Evolutionary conservation across 179 eudicot species (phyloP).

Genomic region (Corrigiola litoralis): DNA sequence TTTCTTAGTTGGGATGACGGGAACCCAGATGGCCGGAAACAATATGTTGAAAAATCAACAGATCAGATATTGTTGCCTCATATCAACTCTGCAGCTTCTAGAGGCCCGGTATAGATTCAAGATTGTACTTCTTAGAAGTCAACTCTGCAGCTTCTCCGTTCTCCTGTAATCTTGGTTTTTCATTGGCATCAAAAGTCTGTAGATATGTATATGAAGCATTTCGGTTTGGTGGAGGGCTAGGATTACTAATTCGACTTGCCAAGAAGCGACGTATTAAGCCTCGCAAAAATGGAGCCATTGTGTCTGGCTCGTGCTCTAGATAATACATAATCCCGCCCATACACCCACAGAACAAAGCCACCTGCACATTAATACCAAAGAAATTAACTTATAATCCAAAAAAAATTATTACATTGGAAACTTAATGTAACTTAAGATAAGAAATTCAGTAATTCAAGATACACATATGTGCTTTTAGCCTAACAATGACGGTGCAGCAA

Average conservation of each 20-base stretch:
- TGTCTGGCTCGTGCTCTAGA: slow-evolving; percentile 87
- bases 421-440: too few relatives aligned
- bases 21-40: background rate
- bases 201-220: slow-evolving; percentile 63
- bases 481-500: background rate
- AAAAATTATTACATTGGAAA: too few relatives aligned
- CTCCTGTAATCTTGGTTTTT: slow-evolving; percentile 34
- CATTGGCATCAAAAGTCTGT: slow-evolving; percentile 52
- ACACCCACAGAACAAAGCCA: slow-evolving; percentile 84
- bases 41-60: slow-evolving; percentile 15
- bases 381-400: too few relatives aligned
- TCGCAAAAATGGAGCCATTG: slow-evolving; percentile 92
- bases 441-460: too few relatives aligned
- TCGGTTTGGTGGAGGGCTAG: slow-evolving; percentile 49
- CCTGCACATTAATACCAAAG: slow-evolving; percentile 34
- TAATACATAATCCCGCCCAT: slow-evolving; percentile 98
- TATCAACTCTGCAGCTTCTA: slow-evolving; percentile 21
- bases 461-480: too few relatives aligned
- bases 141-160: slow-evolving; percentile 38
- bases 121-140: slow-evolving; percentile 60
- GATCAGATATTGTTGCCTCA: background rate
- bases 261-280: slow-evolving; percentile 83
- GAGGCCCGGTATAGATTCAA: slow-evolving; percentile 87
- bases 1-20: too few relatives aligned
- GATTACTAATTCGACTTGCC: slow-evolving; percentile 83